Base-by-base conservation (phyloP, 139 green algal genomes). In the Chlorella sp. region DNA sequence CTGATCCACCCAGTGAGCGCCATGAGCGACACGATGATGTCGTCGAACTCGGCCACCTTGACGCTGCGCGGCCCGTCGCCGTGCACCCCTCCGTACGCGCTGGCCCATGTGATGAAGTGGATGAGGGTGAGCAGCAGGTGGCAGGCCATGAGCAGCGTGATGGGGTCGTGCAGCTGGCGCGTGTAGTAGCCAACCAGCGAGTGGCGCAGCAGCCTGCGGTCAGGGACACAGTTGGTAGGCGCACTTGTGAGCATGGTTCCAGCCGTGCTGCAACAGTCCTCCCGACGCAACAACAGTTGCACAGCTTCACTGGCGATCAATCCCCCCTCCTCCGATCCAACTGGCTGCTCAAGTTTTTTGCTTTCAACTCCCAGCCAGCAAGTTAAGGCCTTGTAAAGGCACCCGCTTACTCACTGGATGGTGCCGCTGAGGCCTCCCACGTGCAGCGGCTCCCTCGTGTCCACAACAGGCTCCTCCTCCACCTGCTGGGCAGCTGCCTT, bases 81-180 rank as follows among this genome's bases (percentile, higher is more conserved):
- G 5, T 75, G 74, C 10, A 81, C 32, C 27, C 76, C 78, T 14
- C 74, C 76, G 49, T 85, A 85, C 33, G 49, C 67, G 42, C 69
- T 50, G 49, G 81, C 74, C 80, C 81, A 89, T 6, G 75, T 75
- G 35, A 85, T 69, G 74, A 87, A 89, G 76, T 87, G 81, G 23
- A 83, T 70, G 20, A 83, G 29, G 26, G 79, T 84, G 50, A 81
- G 64, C 59, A 73, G 59, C 63, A 81, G 49, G 77, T 88, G 79
- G 61, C 79, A 65, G 35, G 76, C 35, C 79, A 81, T 76, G 23
- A 88, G 31, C 31, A 88, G 78, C 24, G 82, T 77, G 78, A 81
- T 80, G 70, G 83, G 83, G 72, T 88, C 83, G 20, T 59, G 63
- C n/a, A 76, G 1, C 79, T 84, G 77, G 70, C 78, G 82, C 67